Conservation (phyloP, 2,329 filamentous ascomycete genomes). For the Hymenoscyphus scutula region DNA sequence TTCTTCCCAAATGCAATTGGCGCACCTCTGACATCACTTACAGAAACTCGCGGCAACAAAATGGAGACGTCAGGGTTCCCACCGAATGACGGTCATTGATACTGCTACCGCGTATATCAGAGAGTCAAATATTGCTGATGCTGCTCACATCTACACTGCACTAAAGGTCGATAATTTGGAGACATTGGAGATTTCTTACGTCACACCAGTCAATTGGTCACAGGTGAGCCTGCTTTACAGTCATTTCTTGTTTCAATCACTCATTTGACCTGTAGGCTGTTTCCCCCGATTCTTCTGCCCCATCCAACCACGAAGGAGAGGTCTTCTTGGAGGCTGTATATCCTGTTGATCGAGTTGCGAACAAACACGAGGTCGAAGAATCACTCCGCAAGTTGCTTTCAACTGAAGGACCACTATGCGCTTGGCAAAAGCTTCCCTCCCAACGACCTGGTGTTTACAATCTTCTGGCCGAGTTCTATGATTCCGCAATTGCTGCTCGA, state of each 20-base stretch:
- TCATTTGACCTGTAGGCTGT: constrained; percentile 25
- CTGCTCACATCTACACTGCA: constrained; percentile 25
- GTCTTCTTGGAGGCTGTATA: constrained; percentile 49
- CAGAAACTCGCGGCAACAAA: constrained; percentile 23
- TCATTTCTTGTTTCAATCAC: constrained; percentile 32
- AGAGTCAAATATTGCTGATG: constrained; percentile 28
- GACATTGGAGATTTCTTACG: constrained; percentile 29
- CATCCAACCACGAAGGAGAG: constrained; percentile 54
- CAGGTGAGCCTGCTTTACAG: constrained; percentile 29
- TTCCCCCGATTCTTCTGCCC: constrained; percentile 20
- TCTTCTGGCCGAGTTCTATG: constrained; percentile 48
- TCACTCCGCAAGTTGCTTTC: constrained; percentile 44
- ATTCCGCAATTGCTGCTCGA: constrained; percentile 44
- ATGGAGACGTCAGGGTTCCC: constrained; percentile 10
- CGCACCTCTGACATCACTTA: constrained; percentile 6
- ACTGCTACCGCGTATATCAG: constrained; percentile 26
- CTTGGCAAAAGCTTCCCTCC: constrained; percentile 45
- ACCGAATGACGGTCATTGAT: constrained; percentile 8
- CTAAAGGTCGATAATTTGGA: constrained; percentile 23
- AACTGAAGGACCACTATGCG: constrained; percentile 51
- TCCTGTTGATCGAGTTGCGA: constrained; percentile 25
- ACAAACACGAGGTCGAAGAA: constrained; percentile 38
- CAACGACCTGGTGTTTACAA: constrained; percentile 44
- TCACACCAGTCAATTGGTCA: constrained; percentile 22
- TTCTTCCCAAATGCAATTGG: not conserved